phyloP scores from a whole-genome alignment of 495 filamentous ascomycete species.

The Parmelia sp. region DNA sequence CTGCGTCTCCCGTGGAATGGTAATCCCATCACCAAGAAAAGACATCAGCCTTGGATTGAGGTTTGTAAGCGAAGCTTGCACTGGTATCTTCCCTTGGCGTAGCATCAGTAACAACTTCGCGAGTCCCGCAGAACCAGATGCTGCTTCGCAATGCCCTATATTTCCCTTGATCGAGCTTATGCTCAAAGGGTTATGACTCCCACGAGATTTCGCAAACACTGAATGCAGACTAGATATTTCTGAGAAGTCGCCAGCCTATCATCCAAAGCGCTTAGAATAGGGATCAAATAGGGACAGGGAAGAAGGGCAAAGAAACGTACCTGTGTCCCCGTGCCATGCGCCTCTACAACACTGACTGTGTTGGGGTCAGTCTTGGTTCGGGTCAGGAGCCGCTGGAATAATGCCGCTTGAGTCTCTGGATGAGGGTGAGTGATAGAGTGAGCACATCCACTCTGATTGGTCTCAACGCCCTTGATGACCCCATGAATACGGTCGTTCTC shows the following conservation, averaged over 20 bases:
- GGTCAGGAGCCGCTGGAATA: slow-evolving; percentile 25
- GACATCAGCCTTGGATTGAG: slow-evolving; percentile 33
- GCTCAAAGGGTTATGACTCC: slow-evolving; percentile 17
- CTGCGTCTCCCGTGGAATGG: slow-evolving; percentile 27
- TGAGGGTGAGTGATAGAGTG: slow-evolving; percentile 37
- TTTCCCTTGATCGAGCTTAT: slow-evolving; percentile 38
- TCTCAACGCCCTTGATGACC: slow-evolving; percentile 32
- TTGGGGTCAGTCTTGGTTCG: slow-evolving; percentile 21
- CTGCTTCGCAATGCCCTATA: slow-evolving; percentile 38
- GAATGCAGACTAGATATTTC: slow-evolving; percentile 43
- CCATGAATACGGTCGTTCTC: slow-evolving; percentile 46
- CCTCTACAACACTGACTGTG: slow-evolving; percentile 34
- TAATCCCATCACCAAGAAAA: slow-evolving; percentile 27
- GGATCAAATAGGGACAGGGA: too few species aligned
- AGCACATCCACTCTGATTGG: slow-evolving; percentile 34
- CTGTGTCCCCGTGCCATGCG: slow-evolving; percentile 41
- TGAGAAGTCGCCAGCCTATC: slow-evolving; percentile 8
- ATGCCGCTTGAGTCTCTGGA: slow-evolving; percentile 23
- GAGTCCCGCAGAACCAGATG: slow-evolving; percentile 29
- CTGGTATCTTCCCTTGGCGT: slow-evolving; percentile 31
- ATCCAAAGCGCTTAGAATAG: background rate
- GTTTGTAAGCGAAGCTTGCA: slow-evolving; percentile 35
- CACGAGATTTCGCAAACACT: slow-evolving; percentile 23
- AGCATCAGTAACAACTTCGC: slow-evolving; percentile 35
- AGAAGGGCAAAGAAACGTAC: slow-evolving; percentile 8